phyloP scores from a whole-genome alignment of 2,329 filamentous ascomycete species.

The Stemphylium vesicarium region DNA sequence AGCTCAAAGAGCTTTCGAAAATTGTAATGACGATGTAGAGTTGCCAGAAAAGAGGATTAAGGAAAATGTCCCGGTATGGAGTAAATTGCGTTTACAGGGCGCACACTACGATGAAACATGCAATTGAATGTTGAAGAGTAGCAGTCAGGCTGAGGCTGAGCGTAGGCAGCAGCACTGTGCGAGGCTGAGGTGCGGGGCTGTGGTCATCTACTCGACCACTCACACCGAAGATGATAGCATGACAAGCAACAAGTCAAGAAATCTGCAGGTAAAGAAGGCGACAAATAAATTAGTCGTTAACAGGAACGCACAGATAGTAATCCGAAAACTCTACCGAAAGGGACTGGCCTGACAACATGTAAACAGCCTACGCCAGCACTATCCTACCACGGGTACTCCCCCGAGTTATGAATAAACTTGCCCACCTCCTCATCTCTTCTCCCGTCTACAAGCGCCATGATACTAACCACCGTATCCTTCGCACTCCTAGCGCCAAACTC shows the following conservation, averaged over 20 bases:
- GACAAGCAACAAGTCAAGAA: no score
- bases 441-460: conserved; percentile 48
- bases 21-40: no score
- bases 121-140: background rate
- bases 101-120: no score
- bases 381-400: conserved; percentile 41
- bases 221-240: no score
- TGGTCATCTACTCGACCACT: background rate
- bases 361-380: background rate
- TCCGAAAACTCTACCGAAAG: background rate
- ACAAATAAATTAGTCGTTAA: no score
- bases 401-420: conserved; percentile 41
- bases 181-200: background rate
- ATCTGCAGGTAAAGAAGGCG: no score
- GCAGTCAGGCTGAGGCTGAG: background rate
- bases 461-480: conserved; percentile 39
- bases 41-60: background rate
- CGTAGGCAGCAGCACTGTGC: background rate
- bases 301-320: no score
- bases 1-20: no score
- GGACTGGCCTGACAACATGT: no score
- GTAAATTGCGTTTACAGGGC: no score
- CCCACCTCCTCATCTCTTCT: conserved; percentile 45
- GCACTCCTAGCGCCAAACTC: conserved; percentile 47
- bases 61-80: background rate